phyloP scores from a whole-genome alignment of 2,329 filamentous ascomycete species.

The Cytospora chrysosperma region DNA sequence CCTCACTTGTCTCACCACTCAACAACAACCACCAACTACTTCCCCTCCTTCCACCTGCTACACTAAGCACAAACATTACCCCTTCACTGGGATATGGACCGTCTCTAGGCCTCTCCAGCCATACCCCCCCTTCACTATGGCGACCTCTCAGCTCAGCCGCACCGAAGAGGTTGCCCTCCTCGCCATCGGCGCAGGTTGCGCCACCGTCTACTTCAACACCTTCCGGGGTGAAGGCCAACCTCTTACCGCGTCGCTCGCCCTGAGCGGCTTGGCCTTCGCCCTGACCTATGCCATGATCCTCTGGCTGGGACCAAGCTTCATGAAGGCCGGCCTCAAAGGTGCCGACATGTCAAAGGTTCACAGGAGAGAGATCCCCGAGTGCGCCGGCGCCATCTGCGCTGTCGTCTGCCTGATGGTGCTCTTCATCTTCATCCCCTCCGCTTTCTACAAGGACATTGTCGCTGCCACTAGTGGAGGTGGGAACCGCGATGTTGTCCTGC shows the following conservation, averaged over 20 bases:
- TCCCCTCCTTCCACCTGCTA: background rate
- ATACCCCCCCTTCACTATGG: slow-evolving; percentile 2
- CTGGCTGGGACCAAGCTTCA: slow-evolving; percentile 90
- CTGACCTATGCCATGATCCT: slow-evolving; percentile 82
- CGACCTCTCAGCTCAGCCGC: slow-evolving; percentile 43
- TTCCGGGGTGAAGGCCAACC: slow-evolving; percentile 85
- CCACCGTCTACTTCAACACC: slow-evolving; percentile 75
- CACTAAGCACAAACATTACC: background rate
- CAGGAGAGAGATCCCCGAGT: slow-evolving; percentile 82
- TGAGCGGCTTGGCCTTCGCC: slow-evolving; percentile 81
- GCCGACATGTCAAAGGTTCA: slow-evolving; percentile 75
- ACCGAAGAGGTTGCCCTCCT: slow-evolving; percentile 56
- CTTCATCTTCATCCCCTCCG: slow-evolving; percentile 92
- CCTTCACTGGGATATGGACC: slow-evolving; percentile 1
- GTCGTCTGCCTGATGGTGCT: slow-evolving; percentile 87
- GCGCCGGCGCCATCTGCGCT: slow-evolving; percentile 92
- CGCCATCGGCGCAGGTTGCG: slow-evolving; percentile 65
- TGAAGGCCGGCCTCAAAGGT: slow-evolving; percentile 84
- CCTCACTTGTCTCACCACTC: no score
- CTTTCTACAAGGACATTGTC: slow-evolving; percentile 98
- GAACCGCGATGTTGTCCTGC: slow-evolving; percentile 81
- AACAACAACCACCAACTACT: no score
- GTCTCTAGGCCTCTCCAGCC: background rate
- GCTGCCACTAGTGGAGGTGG: slow-evolving; percentile 91
- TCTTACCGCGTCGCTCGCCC: slow-evolving; percentile 81